phyloP scores from a whole-genome alignment of 2,329 filamentous ascomycete genomes.

The Onygena corvina region DNA sequence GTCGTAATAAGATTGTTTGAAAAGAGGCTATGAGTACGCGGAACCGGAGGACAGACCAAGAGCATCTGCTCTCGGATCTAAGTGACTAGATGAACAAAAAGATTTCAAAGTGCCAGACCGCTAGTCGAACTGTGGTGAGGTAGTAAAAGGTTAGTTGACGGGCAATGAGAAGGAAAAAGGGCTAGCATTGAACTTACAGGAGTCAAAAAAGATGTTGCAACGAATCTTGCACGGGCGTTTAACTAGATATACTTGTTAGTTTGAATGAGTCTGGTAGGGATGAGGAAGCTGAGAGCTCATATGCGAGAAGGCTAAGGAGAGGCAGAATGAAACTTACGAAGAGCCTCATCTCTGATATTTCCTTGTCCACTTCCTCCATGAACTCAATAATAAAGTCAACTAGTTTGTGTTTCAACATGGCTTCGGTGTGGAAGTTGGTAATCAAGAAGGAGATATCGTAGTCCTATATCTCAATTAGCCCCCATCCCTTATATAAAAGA shows the following conservation, averaged over 20 bases:
- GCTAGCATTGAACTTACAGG: slow-evolving; percentile 47
- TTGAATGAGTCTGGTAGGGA: slow-evolving; percentile 11
- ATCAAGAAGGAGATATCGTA: slow-evolving; percentile 99
- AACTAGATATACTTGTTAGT: slow-evolving; percentile 47
- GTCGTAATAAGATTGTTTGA: not conserved
- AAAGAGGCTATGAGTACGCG: not conserved
- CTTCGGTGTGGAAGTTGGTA: slow-evolving; percentile 96
- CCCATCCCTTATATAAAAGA: not conserved
- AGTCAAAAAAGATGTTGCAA: slow-evolving; percentile 95
- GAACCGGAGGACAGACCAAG: not conserved
- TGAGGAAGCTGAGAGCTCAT: slow-evolving; percentile 9
- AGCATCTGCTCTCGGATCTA: not conserved
- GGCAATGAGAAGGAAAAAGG: not conserved
- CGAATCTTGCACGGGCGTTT: slow-evolving; percentile 92
- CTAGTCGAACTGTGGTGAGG: slow-evolving; percentile 23
- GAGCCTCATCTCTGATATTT: slow-evolving; percentile 99
- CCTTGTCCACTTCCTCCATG: slow-evolving; percentile 99
- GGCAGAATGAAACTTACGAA: slow-evolving; percentile 55
- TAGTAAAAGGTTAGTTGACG: slow-evolving; percentile 12
- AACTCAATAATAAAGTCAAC: slow-evolving; percentile 99
- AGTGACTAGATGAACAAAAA: not conserved
- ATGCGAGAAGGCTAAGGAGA: not conserved
- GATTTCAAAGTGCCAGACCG: not conserved
- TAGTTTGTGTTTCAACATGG: slow-evolving; percentile 97
- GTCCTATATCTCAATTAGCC: slow-evolving; percentile 47